These are phyloP conservation scores for Sporothrix dimorphospora DNA, from an alignment of 2,329 filamentous ascomycete genomes.

Conservation along the genomic window DNA sequence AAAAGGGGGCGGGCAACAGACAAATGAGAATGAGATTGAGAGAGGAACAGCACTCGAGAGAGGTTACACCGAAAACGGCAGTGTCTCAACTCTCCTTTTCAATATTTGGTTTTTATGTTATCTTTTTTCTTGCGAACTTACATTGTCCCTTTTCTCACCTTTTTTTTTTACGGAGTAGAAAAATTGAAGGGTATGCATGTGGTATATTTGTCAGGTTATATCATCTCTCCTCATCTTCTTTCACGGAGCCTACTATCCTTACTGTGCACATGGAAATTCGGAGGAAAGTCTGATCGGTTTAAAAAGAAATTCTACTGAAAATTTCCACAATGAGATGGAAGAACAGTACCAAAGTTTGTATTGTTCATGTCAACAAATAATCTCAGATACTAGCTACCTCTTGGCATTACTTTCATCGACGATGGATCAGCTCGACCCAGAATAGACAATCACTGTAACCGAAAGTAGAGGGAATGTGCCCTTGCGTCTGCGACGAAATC, in stretches of 20 bases:
- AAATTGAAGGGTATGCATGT: too few relatives aligned
- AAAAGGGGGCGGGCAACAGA: background rate
- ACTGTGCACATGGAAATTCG: background rate
- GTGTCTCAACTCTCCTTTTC: slow-evolving; percentile 22
- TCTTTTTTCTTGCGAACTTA: background rate
- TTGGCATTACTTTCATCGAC: slow-evolving; percentile 4
- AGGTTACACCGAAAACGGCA: slow-evolving; percentile 17
- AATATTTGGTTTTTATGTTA: background rate
- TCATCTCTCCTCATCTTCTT: too few relatives aligned
- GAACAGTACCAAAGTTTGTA: background rate
- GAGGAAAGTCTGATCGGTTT: background rate
- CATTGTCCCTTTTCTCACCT: background rate
- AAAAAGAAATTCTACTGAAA: too few relatives aligned
- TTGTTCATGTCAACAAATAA: background rate
- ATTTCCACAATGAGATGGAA: background rate
- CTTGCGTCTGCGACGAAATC: background rate
- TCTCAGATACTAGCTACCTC: background rate
- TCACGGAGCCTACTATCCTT: background rate
- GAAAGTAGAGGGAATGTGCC: background rate
- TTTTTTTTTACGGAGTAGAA: too few relatives aligned
- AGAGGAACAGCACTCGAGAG: background rate
- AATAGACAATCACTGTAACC: slow-evolving; percentile 11
- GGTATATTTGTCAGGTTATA: too few relatives aligned
- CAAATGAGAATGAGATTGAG: background rate
- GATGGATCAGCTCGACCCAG: background rate